Evolutionary conservation across 768 basidiomycete genomes (phyloP).

Genomic region (Kwoniella newhampshirensis): DNA sequence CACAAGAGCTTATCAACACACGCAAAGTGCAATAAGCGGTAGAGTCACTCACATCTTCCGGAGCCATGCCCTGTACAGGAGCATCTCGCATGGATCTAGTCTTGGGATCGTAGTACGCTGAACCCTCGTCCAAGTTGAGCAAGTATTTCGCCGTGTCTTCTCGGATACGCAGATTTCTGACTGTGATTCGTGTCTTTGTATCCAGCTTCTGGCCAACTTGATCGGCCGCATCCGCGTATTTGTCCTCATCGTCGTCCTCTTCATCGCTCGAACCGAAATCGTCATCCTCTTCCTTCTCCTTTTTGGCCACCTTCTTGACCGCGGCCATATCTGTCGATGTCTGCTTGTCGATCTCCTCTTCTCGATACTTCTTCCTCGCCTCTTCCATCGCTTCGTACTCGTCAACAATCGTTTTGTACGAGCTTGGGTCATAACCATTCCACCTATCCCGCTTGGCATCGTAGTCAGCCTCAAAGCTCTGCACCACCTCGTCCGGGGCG

Average conservation of each 20-base stretch:
- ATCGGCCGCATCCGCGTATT: slow-evolving; percentile 96
- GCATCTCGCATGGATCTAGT: slow-evolving; percentile 99
- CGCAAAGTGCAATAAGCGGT: neutral
- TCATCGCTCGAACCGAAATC: slow-evolving; percentile 78
- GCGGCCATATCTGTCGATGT: slow-evolving; percentile 87
- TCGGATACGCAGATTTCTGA: slow-evolving; percentile 94
- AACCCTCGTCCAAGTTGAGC: slow-evolving; percentile 90
- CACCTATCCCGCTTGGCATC: slow-evolving; percentile 96
- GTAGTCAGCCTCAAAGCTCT: slow-evolving; percentile 69
- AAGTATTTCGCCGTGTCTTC: slow-evolving; percentile 99
- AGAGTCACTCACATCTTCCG: slow-evolving; percentile 73
- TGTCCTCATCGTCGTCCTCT: slow-evolving; percentile 92
- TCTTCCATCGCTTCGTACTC: slow-evolving; percentile 92
- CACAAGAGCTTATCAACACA: slow-evolving; percentile 9
- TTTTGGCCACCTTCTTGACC: slow-evolving; percentile 73
- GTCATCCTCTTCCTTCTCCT: slow-evolving; percentile 63
- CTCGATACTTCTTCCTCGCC: slow-evolving; percentile 82
- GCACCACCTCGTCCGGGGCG: slow-evolving; percentile 84
- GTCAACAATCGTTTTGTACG: slow-evolving; percentile 82
- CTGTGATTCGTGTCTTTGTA: slow-evolving; percentile 96
- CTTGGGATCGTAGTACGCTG: slow-evolving; percentile 98
- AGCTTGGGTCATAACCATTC: slow-evolving; percentile 93
- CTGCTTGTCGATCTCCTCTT: slow-evolving; percentile 97
- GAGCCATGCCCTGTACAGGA: slow-evolving; percentile 68
- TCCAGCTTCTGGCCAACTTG: slow-evolving; percentile 97